Base-by-base conservation (phyloP, 768 basidiomycete species). In the Hypholoma fasciculare region DNA sequence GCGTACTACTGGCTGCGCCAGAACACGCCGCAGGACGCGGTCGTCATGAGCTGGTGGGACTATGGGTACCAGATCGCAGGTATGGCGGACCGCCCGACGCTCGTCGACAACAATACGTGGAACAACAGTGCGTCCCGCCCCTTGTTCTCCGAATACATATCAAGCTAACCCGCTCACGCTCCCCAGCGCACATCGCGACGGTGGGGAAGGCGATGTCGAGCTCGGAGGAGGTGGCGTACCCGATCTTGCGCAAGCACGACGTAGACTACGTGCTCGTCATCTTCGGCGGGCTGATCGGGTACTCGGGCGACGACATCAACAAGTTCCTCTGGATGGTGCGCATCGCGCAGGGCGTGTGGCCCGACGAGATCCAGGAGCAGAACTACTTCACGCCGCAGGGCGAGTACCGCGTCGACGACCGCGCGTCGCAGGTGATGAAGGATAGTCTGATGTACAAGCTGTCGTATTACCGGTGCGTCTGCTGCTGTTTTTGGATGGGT, bases 21-120 rank as follows among this genome's bases (percentile, higher is more conserved):
- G 76, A 99, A 98, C 76, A 99, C 97, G 2, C 82, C 89, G 5
- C 79, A 94, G 72, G 88, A 92, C 59, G 87, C 94, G 5, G 96
- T 98, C 34, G 88, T 98, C 23, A 96, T 96, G 94, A 93, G 90
- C 60, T 99, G 97, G 97, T 98, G 97, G 97, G 97, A 98, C 76
- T 99, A 98, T 64, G 97, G 96, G 27, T 98, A 99, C 71, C 96
- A 98, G 74, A 98, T 98, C 68, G 97, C 97, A 40, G 97, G 97
- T 40, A 97, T 98, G 92, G 96, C 97, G 20, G 95, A 98, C 75
- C 79, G 96, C 46, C 88, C 94, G 13, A 98, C 96, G 1, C 76
- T 98, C 63, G 96, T 98, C 17, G 96, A 99, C 74, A 98, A 99
- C 76, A 98, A 98, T 71, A 99, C 97, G 0, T 98, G 97, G 97